A percentile compares a stretch with the other conserved stretches of the same genome.
Evolutionary conservation across 2,329 filamentous ascomycete genomes (phyloP).

Genomic region (Lachnum nothofagi): DNA sequence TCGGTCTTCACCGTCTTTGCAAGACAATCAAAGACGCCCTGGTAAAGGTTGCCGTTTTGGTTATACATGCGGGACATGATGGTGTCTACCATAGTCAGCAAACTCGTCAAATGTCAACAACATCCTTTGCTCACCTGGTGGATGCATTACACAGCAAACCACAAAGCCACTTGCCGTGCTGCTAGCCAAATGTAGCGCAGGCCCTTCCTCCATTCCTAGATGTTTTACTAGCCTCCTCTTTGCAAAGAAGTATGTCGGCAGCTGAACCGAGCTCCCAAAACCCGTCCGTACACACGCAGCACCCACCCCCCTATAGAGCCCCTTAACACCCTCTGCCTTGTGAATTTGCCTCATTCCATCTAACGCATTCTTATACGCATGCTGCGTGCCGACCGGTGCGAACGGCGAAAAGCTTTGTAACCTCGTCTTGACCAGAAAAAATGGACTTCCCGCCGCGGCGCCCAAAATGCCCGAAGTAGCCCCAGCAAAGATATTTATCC

Average conservation of each 20-base stretch:
- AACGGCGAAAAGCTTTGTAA: conserved; percentile 91
- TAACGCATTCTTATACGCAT: conserved; percentile 78
- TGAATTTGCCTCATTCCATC: conserved; percentile 83
- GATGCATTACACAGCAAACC: conserved; percentile 97
- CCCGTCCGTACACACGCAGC: conserved; percentile 95
- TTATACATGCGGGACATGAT: conserved; percentile 99
- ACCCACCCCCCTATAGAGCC: conserved; percentile 83
- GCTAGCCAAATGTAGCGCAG: conserved; percentile 79
- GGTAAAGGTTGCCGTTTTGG: conserved; percentile 96
- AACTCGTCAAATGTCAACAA: background rate
- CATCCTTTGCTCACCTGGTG: conserved; percentile 67
- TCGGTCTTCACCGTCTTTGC: conserved; percentile 87
- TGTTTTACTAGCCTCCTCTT: conserved; percentile 81
- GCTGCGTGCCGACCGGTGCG: conserved; percentile 93
- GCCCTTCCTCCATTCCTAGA: conserved; percentile 83
- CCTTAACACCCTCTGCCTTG: conserved; percentile 66
- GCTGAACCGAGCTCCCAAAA: conserved; percentile 90
- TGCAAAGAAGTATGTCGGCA: conserved; percentile 97
- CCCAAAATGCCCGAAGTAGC: conserved; percentile 85
- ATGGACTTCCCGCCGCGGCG: conserved; percentile 87
- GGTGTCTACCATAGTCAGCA: conserved; percentile 56
- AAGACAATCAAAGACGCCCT: conserved; percentile 85
- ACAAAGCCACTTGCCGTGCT: conserved; percentile 90
- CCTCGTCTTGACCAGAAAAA: conserved; percentile 96
- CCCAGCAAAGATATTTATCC: conserved; percentile 89